Conservation (phyloP, 2,329 filamentous ascomycete genomes). For the Orbilia javanica region DNA sequence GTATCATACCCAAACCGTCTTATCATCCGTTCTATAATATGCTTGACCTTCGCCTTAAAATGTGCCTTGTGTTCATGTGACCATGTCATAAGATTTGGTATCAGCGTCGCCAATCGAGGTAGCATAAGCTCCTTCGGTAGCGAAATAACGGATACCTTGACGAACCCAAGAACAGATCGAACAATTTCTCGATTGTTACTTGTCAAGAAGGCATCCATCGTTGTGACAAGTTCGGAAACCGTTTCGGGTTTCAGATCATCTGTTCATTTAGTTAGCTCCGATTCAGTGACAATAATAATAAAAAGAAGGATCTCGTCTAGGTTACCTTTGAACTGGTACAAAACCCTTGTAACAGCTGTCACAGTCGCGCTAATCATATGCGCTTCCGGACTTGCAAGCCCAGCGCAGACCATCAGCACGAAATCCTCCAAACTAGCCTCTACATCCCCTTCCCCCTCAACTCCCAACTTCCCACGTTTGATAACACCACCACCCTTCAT, state of each 20-base stretch:
- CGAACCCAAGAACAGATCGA: constrained; percentile 91
- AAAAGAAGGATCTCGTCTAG: not conserved
- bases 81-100: constrained; percentile 95
- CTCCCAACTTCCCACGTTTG: constrained; percentile 84
- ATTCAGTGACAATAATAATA: not conserved
- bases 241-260: constrained; percentile 76
- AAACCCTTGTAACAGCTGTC: constrained; percentile 89
- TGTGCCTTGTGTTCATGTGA: constrained; percentile 98
- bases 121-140: constrained; percentile 83
- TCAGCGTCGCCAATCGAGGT: constrained; percentile 79
- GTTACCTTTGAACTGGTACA: constrained; percentile 82
- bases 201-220: constrained; percentile 94
- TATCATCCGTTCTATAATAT: constrained; percentile 94
- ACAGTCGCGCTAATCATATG: constrained; percentile 99
- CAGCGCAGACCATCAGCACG: constrained; percentile 97
- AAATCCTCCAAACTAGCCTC: constrained; percentile 91
- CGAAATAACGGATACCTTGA: constrained; percentile 93
- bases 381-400: constrained; percentile 89
- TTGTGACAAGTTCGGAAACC: constrained; percentile 86
- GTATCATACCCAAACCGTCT: constrained; percentile 86
- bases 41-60: constrained; percentile 97
- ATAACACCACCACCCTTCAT: constrained; percentile 82
- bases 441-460: constrained; percentile 79
- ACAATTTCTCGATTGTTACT: constrained; percentile 98
- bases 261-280: constrained; percentile 63